These are phyloP conservation scores for Pleurostoma richardsiae DNA, from an alignment of 2,329 filamentous ascomycete genomes.

Conservation along the genomic window DNA sequence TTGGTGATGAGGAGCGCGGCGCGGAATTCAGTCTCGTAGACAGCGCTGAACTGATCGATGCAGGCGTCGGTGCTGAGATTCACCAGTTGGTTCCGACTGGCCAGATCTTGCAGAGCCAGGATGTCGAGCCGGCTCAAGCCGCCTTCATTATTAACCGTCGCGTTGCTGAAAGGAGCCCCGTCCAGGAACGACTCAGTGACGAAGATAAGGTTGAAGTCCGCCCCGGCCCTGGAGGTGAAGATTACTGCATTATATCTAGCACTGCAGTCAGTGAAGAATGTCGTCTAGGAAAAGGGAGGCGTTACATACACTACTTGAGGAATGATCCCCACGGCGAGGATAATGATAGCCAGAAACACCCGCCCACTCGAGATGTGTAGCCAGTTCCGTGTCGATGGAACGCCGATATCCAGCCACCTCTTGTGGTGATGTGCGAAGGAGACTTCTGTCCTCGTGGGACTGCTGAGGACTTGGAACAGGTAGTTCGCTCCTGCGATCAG, in stretches of 20 bases:
- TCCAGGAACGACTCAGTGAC: constrained; percentile 28
- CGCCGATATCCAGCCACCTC: constrained; percentile 48
- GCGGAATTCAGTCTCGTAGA: constrained; percentile 24
- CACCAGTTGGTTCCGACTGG: constrained; percentile 18
- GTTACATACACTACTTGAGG: constrained; percentile 44
- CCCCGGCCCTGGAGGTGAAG: constrained; percentile 30
- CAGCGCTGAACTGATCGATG: constrained; percentile 21
- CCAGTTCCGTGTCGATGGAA: constrained; percentile 47
- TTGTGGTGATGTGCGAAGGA: constrained; percentile 36
- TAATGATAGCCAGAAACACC: constrained; percentile 28
- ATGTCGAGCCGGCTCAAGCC: constrained; percentile 26
- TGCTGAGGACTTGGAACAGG: constrained; percentile 47
- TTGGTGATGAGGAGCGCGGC: constrained; percentile 27
- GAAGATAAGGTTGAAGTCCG: constrained; percentile 25
- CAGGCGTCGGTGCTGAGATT: constrained; percentile 25
- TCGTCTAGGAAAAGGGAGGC: not conserved
- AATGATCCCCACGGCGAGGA: constrained; percentile 35
- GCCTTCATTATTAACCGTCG: constrained; percentile 24
- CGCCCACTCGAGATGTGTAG: constrained; percentile 33
- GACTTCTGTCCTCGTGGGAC: constrained; percentile 46
- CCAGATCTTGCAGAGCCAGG: constrained; percentile 26
- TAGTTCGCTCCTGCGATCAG: constrained; percentile 47
- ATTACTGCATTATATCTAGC: constrained; percentile 47
- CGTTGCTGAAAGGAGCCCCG: constrained; percentile 30
- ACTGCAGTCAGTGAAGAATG: not conserved